These are phyloP conservation scores for Fusarium sp. DNA, from an alignment of 2,329 filamentous ascomycete species.

Conservation along the genomic window DNA sequence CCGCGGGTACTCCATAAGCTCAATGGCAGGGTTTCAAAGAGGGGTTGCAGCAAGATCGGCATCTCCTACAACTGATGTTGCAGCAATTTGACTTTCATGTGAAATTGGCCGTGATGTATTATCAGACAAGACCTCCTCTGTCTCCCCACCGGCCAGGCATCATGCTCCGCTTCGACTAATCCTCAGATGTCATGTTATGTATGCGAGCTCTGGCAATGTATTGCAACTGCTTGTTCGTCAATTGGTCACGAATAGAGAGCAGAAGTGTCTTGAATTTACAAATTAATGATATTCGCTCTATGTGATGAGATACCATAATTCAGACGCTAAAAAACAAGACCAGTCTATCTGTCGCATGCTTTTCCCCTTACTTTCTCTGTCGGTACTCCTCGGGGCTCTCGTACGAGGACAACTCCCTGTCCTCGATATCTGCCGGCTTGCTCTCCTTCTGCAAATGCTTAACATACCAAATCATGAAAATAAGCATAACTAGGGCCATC, in stretches of 20 bases:
- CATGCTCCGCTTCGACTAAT: too few species aligned
- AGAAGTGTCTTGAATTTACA: rapidly evolving
- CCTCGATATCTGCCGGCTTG: neutral
- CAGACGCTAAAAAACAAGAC: neutral
- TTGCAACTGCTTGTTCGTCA: neutral
- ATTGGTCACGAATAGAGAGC: rapidly evolving
- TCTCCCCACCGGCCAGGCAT: too few species aligned
- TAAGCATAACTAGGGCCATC: constrained; percentile 2
- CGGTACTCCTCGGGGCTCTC: neutral
- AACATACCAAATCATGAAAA: constrained; percentile 6
- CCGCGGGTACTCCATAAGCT: neutral
- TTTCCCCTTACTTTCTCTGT: neutral
- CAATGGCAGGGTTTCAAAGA: neutral
- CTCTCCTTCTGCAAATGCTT: neutral
- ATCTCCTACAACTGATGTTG: neutral
- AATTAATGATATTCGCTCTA: neutral
- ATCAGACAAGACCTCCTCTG: too few species aligned
- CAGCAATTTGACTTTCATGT: too few species aligned
- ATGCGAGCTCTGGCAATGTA: too few species aligned
- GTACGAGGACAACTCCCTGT: neutral
- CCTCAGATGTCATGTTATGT: too few species aligned
- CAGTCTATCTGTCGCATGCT: neutral
- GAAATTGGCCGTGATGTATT: too few species aligned
- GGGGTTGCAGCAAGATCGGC: neutral
- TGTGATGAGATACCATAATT: rapidly evolving